Evolutionary conservation across 1,284 basidiomycete genomes (phyloP), one percentile per base, ranked within the genome.

Genomic region (Irpex lacteus): DNA sequence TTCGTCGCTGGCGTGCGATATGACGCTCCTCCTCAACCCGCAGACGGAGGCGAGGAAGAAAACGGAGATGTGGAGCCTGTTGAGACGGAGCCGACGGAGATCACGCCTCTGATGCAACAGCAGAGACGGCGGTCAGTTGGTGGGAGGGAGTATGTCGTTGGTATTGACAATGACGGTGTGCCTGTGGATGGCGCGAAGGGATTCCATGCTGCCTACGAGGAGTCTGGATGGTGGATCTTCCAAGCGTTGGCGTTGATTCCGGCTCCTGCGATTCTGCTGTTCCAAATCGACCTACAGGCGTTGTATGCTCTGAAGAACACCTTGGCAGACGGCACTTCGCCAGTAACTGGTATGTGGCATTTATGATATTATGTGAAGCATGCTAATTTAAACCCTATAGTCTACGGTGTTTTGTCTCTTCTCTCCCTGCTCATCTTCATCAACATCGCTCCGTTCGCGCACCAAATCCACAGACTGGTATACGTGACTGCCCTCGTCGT

Each of bases 171-270:
- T 53, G 64, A 65, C 26, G 56, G 50, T 15, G 26, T 65, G 3
- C 58, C 38, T 7, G 63, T 67, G 15, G 32, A 64, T n/a, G 61
- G 56, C 19, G 36, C 13, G 9, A 59, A 54, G 21, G 54, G 55
- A 15, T 21, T 18, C 13, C 57, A 59, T 34, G 21, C 26, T 18
- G 44, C 37, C 5, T 60, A 65, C 18, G 69, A 69, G 11, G 75
- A 78, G 61, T 76, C 80, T 50, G 78, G 80, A 40, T 88, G 85
- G 81, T 91, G 90, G 88, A 79, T 88, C 37, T 65, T 84, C n/a
- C 85, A 91, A 69, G 74, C 88, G 40, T 60, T 89, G 7, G 68
- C 88, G 6, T 77, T 82, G 0, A 80, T 90, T 1, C 84, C 86
- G 0, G 65, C 86, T 2, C 88, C 89, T 0, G 79, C 86, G 7